Evolutionary conservation across 768 basidiomycete species (phyloP).

Genomic region (Kwoniella sp.): DNA sequence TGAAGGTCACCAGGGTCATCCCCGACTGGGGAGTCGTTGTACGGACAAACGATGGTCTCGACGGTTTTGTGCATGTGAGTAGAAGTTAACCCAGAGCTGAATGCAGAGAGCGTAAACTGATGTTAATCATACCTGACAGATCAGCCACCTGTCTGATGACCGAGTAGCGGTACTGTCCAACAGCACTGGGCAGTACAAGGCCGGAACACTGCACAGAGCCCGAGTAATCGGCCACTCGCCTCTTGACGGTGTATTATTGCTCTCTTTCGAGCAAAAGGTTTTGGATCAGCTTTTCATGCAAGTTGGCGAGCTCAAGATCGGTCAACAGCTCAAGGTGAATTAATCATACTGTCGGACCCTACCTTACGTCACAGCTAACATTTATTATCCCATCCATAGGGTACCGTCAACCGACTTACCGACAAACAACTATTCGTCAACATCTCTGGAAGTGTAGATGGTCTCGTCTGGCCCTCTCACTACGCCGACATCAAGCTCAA

Average conservation of each 20-base stretch:
- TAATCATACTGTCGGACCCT: background rate
- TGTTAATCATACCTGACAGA: constrained; percentile 60
- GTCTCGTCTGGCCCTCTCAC: constrained; percentile 89
- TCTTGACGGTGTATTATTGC: constrained; percentile 82
- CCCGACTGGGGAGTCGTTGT: constrained; percentile 78
- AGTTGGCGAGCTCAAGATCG: constrained; percentile 77
- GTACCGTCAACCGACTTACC: constrained; percentile 78
- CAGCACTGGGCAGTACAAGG: constrained; percentile 75
- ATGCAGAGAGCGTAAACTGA: background rate
- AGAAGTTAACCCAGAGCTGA: constrained; percentile 23
- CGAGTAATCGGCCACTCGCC: constrained; percentile 82
- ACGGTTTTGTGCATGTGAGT: constrained; percentile 86
- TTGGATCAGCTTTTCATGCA: constrained; percentile 84
- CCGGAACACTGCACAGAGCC: constrained; percentile 75
- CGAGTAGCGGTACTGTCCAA: constrained; percentile 75
- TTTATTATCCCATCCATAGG: constrained; percentile 40
- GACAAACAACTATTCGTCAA: constrained; percentile 81
- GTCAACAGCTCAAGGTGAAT: constrained; percentile 75
- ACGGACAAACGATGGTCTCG: constrained; percentile 65
- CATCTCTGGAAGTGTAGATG: constrained; percentile 83
- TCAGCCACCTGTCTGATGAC: constrained; percentile 90
- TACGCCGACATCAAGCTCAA: constrained; percentile 94
- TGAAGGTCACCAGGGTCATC: constrained; percentile 74
- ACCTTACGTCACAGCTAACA: background rate
- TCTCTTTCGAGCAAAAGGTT: constrained; percentile 80